Percentiles rank a stretch among this genome's conserved stretches.
phyloP scores from a whole-genome alignment of 495 filamentous ascomycete species.

The Eremomyces bilateralis region DNA sequence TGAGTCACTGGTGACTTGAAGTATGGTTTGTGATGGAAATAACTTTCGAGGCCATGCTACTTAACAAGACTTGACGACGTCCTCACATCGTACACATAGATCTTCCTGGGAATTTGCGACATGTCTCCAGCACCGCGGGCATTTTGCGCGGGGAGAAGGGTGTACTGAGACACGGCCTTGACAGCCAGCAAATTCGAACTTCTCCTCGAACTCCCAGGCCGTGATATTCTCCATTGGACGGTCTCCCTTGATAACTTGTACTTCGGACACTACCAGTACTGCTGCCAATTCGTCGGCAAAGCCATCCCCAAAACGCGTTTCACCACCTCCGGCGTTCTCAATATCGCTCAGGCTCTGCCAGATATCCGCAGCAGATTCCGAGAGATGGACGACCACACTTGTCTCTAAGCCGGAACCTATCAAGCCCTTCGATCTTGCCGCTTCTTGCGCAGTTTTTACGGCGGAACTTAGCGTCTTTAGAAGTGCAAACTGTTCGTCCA shows the following conservation, averaged over 20 bases:
- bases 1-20: no score
- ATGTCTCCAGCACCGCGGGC: conserved; percentile 54
- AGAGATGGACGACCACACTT: no score
- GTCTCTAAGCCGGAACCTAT: no score
- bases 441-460: no score
- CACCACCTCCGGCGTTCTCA: not conserved
- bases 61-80: no score
- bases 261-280: not conserved
- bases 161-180: conserved; percentile 21
- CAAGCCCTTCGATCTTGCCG: no score
- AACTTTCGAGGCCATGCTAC: no score
- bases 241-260: not conserved
- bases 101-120: conserved; percentile 32
- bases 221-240: not conserved
- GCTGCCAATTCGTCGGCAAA: not conserved
- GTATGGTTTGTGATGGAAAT: no score
- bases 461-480: no score
- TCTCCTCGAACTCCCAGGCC: not conserved
- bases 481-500: no score
- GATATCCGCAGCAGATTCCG: no score
- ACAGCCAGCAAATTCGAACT: conserved; percentile 7
- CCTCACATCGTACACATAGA: conserved; percentile 54
- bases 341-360: no score
- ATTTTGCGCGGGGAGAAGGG: not conserved
- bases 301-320: not conserved